Percentiles rank a stretch among this genome's conserved stretches.
phyloP scores from a whole-genome alignment of 805 yeast species.

The Ogataea haglerorum region DNA sequence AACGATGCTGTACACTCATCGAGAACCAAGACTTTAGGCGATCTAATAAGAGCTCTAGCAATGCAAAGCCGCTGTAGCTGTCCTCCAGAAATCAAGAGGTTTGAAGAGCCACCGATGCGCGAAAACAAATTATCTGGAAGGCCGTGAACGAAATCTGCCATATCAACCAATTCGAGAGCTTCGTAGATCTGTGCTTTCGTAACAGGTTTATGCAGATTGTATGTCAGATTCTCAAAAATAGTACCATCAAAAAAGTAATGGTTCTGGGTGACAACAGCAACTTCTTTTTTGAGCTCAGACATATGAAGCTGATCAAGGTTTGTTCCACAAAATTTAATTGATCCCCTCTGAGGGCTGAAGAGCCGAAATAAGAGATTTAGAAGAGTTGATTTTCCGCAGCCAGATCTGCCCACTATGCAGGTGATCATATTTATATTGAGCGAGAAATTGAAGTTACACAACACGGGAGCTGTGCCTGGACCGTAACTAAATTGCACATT shows the following conservation, averaged over 20 bases:
- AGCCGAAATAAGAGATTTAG: constrained; percentile 54
- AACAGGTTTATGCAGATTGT: constrained; percentile 43
- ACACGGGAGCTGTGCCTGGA: constrained; percentile 32
- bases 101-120: constrained; percentile 46
- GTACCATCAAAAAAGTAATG: constrained; percentile 73
- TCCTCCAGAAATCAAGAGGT: constrained; percentile 72
- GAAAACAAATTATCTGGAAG: constrained; percentile 63
- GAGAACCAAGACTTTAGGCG: constrained; percentile 62
- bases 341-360: constrained; percentile 36
- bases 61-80: constrained; percentile 84
- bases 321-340: constrained; percentile 41
- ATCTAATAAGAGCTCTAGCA: constrained; percentile 72
- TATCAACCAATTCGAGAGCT: constrained; percentile 44
- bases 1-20: constrained; percentile 92
- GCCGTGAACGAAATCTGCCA: constrained; percentile 50
- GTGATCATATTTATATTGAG: constrained; percentile 48
- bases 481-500: constrained; percentile 12
- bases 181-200: constrained; percentile 33
- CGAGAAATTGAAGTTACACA: constrained; percentile 41
- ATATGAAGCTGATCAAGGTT: constrained; percentile 47
- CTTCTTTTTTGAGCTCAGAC: constrained; percentile 45
- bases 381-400: constrained; percentile 88
- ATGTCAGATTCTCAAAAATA: constrained; percentile 64
- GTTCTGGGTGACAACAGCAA: constrained; percentile 74
- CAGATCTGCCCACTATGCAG: constrained; percentile 82